Percentiles rank a stretch among this genome's conserved stretches.
Conservation (phyloP, 2,329 filamentous ascomycete genomes). For the Aspergillus ochraceus region DNA sequence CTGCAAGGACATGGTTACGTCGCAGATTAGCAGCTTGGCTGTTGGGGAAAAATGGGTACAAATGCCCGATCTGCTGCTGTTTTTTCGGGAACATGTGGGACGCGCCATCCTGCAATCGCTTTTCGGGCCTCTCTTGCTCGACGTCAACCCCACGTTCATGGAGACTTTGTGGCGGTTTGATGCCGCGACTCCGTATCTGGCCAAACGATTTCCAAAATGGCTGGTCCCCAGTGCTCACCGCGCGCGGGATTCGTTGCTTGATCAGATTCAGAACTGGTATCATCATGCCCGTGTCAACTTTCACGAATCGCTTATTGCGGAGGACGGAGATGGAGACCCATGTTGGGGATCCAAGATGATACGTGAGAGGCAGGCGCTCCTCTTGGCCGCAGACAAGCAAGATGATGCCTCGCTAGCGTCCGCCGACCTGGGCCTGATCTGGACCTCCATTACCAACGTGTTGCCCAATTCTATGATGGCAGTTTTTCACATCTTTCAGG, state of each 20-base stretch:
- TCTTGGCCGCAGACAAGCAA: background rate
- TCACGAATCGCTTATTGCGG: background rate
- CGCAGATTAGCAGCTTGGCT: background rate
- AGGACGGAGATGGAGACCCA: background rate
- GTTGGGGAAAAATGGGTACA: background rate
- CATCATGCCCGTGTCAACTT: background rate
- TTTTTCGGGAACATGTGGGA: conserved; percentile 3
- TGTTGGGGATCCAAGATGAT: conserved; percentile 5
- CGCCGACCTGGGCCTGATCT: conserved; percentile 3
- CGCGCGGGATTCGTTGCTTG: background rate
- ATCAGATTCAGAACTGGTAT: background rate
- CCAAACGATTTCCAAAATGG: background rate
- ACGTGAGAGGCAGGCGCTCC: conserved; percentile 2
- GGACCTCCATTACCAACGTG: conserved; percentile 4
- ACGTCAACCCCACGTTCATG: background rate
- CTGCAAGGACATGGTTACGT: background rate
- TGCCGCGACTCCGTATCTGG: background rate
- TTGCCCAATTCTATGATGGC: conserved; percentile 1
- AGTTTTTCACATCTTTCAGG: background rate
- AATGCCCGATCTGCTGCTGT: background rate
- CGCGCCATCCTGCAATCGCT: background rate
- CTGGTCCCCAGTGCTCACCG: background rate
- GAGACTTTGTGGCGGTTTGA: conserved; percentile 1
- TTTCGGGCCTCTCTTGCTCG: background rate
- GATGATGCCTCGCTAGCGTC: conserved; percentile 3